Conservation (phyloP, 2,329 filamentous ascomycete genomes). For the Pleoardoris graminearum region DNA sequence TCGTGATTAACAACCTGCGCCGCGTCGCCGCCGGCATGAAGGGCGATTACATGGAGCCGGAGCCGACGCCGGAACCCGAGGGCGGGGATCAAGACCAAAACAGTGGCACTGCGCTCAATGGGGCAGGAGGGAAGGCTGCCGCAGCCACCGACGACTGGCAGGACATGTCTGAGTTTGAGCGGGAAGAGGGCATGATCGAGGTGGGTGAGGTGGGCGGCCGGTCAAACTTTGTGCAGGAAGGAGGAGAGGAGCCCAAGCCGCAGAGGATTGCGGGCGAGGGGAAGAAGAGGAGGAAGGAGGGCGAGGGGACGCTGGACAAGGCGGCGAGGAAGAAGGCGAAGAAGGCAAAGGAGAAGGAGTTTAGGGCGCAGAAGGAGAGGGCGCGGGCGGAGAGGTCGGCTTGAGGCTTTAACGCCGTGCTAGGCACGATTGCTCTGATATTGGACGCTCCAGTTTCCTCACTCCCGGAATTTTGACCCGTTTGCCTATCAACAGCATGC, state of each 20-base stretch:
- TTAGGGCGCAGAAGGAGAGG: slow-evolving; percentile 45
- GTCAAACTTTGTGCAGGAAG: slow-evolving; percentile 33
- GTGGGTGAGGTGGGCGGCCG: slow-evolving; percentile 48
- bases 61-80: slow-evolving; percentile 47
- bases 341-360: slow-evolving; percentile 56
- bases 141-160: slow-evolving; percentile 36
- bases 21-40: slow-evolving; percentile 57
- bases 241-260: slow-evolving; percentile 34
- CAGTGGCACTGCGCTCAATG: neutral
- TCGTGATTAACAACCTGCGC: slow-evolving; percentile 58
- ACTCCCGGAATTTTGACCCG: neutral
- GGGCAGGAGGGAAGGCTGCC: neutral
- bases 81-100: slow-evolving; percentile 19
- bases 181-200: slow-evolving; percentile 44
- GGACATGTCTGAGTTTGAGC: slow-evolving; percentile 51
- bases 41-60: slow-evolving; percentile 55
- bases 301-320: slow-evolving; percentile 48
- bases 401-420: slow-evolving; percentile 3
- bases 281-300: slow-evolving; percentile 31
- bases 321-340: slow-evolving; percentile 60
- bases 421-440: neutral
- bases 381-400: slow-evolving; percentile 29
- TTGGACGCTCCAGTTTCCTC: no score
- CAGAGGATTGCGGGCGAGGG: slow-evolving; percentile 25
- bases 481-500: neutral